Evolutionary conservation across 331 rosid genomes (phyloP), one percentile per base, ranked within the genome.

Genomic region (Cydonia oblonga): DNA sequence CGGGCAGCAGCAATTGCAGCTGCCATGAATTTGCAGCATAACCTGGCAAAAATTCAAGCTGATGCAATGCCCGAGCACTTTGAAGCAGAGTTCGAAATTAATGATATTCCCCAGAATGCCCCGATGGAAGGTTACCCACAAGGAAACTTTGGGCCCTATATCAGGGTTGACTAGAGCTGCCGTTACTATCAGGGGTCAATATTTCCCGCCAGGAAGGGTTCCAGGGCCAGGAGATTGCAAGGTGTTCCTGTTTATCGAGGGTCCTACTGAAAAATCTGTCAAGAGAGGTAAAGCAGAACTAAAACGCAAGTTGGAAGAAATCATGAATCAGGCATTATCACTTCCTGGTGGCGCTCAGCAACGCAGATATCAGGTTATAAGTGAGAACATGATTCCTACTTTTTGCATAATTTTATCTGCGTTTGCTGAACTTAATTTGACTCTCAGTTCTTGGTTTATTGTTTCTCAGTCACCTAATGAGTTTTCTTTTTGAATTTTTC

Each of bases 21-120:
- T 68, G 98, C 97, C 19, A 82, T 93, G 72, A 93, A 93, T 87
- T 87, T 93, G 80, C 96, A 93, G 84, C 90, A 87, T 75, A 93
- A 90, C 81, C 83, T 93, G 61, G 92, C 89, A 5, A 90, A 93
- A 87, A 85, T 93, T 75, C 96, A 89, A 63, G 88, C 86, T 59
- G 93, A 85, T 78, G 92, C 93, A 60, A 78, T 89, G 86, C 96
- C 97, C 5, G 98, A 90, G 82, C 97, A 93, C 78, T 93, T 87
- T 24, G 97, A 93, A 73, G 96, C 97, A 15, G 97, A 90, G 81
- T 81, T 90, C 80, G 98, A 93, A 81, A 93, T 93, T 73, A 89
- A 93, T 77, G 98, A 93, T 83, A 90, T 93, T 68, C 98, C 98
- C 42, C 98, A 93, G 84, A 93, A 89, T 86, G 98, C 98, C 98